Percentiles rank a stretch among this genome's conserved stretches.
phyloP scores from a whole-genome alignment of 129 eudicot species.

The Apium graveolens region DNA sequence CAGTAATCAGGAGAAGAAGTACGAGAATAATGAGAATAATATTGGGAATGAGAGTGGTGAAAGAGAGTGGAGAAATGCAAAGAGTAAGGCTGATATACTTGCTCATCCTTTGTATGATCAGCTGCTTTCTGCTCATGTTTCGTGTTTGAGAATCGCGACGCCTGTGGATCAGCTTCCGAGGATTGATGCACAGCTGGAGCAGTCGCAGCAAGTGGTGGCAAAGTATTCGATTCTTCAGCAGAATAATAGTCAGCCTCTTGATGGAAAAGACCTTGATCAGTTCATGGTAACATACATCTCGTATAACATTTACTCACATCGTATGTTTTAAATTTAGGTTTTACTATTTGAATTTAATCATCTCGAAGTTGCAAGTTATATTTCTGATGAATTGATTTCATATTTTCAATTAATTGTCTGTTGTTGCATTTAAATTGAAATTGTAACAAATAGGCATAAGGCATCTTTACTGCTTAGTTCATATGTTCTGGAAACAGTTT shows the following conservation, averaged over 20 bases:
- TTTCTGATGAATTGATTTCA: not conserved
- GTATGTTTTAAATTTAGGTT: not conserved
- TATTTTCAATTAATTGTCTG: not conserved
- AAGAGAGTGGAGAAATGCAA: slow-evolving; percentile 61
- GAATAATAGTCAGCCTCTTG: slow-evolving; percentile 43
- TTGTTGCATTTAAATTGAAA: not conserved
- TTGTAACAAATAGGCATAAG: not conserved
- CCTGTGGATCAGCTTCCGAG: slow-evolving; percentile 93
- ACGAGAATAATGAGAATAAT: slow-evolving; percentile 9
- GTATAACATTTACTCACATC: too few species aligned
- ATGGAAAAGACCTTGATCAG: slow-evolving; percentile 81
- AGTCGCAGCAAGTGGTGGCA: slow-evolving; percentile 71
- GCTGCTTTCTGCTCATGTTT: slow-evolving; percentile 75
- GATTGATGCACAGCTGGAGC: slow-evolving; percentile 82
- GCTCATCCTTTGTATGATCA: slow-evolving; percentile 78
- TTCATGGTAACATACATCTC: slow-evolving; percentile 90
- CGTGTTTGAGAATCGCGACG: slow-evolving; percentile 75
- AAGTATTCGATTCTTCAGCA: slow-evolving; percentile 60
- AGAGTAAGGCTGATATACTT: slow-evolving; percentile 54
- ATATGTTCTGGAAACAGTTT: not conserved
- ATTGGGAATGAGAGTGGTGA: slow-evolving; percentile 14
- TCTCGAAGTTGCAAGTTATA: not conserved
- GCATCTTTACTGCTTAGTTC: not conserved
- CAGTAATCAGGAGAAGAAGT: slow-evolving; percentile 21
- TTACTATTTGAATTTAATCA: not conserved